These are phyloP conservation scores for Trichomonas gallinae DNA, from an alignment of 208 protist genomes.

Conservation along the genomic window DNA sequence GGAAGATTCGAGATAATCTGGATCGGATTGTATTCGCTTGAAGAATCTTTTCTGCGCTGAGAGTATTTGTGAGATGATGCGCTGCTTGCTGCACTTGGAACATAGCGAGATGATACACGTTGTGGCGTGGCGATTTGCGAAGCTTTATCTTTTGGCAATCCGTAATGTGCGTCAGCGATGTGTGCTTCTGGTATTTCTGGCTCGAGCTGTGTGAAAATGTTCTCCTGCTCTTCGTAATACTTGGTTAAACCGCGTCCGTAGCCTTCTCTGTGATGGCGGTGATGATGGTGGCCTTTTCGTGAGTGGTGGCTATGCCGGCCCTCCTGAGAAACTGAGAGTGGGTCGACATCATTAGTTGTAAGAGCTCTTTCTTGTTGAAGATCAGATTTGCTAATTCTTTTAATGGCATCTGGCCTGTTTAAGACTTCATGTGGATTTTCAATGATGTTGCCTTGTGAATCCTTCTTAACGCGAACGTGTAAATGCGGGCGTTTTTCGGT, in stretches of 20 bases:
- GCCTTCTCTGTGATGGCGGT: neutral
- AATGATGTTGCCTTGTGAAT: neutral
- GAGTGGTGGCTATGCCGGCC: neutral
- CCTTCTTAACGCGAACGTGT: neutral
- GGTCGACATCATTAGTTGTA: neutral
- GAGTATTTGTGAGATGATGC: neutral
- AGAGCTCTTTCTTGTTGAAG: neutral
- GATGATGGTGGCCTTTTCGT: neutral
- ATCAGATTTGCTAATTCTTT: neutral
- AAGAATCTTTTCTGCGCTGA: neutral
- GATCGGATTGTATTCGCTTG: neutral
- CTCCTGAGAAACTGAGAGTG: neutral
- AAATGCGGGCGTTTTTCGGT: neutral
- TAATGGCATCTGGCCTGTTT: neutral
- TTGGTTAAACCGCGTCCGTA: neutral
- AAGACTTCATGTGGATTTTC: neutral
- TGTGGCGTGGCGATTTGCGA: neutral
- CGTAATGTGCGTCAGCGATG: neutral
- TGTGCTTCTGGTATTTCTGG: neutral
- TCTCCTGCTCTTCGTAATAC: neutral
- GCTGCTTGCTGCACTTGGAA: neutral
- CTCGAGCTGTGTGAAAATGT: neutral
- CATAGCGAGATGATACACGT: neutral
- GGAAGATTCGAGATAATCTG: neutral
- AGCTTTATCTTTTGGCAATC: neutral